These are phyloP conservation scores for Boletus fagicola DNA, from an alignment of 768 basidiomycete species.

Conservation along the genomic window DNA sequence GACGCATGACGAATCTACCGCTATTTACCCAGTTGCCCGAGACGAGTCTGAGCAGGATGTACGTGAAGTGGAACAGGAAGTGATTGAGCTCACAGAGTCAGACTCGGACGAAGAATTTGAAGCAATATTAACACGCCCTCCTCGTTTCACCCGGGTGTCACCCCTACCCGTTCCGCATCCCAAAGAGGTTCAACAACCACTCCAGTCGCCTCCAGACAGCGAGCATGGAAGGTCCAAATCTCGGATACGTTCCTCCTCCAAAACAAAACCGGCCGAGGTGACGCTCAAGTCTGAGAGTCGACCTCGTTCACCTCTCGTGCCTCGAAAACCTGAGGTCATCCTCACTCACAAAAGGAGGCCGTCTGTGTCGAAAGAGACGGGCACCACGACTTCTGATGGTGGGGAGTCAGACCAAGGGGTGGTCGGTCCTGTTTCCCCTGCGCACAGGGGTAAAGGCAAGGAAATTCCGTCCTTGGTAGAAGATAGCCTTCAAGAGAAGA, in stretches of 20 bases:
- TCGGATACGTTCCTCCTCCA: slow-evolving; percentile 3
- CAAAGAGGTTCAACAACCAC: slow-evolving; percentile 8
- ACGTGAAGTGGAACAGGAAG: slow-evolving; percentile 18
- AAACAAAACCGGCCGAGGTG: not conserved
- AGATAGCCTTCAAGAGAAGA: slow-evolving; percentile 6
- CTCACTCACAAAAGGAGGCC: slow-evolving; percentile 6
- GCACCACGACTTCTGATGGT: not conserved
- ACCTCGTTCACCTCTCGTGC: not conserved
- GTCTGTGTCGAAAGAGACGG: not conserved
- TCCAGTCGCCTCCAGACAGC: slow-evolving; percentile 16
- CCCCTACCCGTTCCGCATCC: slow-evolving; percentile 2
- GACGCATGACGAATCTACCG: slow-evolving; percentile 42
- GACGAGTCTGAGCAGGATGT: slow-evolving; percentile 18
- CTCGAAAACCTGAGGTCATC: slow-evolving; percentile 13
- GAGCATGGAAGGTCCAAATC: slow-evolving; percentile 15
- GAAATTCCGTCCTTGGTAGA: slow-evolving; percentile 2
- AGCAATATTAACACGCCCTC: slow-evolving; percentile 25
- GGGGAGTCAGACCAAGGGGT: slow-evolving; percentile 1
- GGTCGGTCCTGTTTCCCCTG: not conserved
- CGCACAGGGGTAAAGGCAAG: slow-evolving; percentile 22
- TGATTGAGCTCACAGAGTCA: slow-evolving; percentile 26
- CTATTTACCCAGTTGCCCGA: slow-evolving; percentile 32
- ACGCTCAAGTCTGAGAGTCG: slow-evolving; percentile 4
- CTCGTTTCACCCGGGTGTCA: slow-evolving; percentile 11
- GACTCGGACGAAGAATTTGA: slow-evolving; percentile 33